Percentiles rank a stretch among this genome's conserved stretches.
Evolutionary conservation across 352 stramenopile genomes (phyloP).

Genomic region (Thraustochytrium sp.): DNA sequence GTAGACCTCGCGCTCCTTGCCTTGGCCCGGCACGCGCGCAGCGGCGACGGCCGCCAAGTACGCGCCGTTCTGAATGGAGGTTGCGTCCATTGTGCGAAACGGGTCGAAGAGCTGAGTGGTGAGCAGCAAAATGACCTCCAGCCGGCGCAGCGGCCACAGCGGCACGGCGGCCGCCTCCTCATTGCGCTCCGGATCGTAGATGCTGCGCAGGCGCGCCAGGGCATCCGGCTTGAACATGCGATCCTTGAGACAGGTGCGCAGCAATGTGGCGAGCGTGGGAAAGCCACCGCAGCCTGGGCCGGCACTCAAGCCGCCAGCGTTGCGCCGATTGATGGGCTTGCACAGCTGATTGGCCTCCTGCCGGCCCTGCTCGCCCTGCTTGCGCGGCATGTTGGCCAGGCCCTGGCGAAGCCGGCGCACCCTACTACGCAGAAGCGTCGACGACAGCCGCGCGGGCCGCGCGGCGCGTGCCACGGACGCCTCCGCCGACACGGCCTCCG

Average conservation of each 20-base stretch:
- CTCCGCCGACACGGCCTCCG: neutral
- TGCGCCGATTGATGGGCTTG: conserved; percentile 23
- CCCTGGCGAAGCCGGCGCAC: conserved; percentile 2
- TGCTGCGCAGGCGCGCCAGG: neutral
- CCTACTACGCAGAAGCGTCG: neutral
- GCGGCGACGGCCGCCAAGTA: conserved; percentile 13
- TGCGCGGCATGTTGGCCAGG: conserved; percentile 9
- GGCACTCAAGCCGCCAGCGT: neutral
- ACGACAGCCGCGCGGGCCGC: neutral
- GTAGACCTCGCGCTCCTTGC: conserved; percentile 7
- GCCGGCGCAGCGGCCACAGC: conserved; percentile 19
- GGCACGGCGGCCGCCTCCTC: neutral
- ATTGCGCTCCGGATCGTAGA: conserved; percentile 17
- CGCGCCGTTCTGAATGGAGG: neutral
- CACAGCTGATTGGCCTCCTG: neutral
- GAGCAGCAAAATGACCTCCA: conserved; percentile 16
- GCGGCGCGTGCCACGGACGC: neutral
- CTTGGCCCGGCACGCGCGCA: neutral
- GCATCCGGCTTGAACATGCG: neutral
- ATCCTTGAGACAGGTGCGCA: neutral
- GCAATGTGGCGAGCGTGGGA: neutral
- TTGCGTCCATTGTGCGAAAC: neutral
- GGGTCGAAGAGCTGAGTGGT: conserved; percentile 13
- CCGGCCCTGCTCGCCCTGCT: neutral
- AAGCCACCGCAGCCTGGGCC: neutral